Evolutionary conservation across 1,284 basidiomycete genomes (phyloP), one percentile per base, ranked within the genome.

Genomic region (Grifola frondosa): DNA sequence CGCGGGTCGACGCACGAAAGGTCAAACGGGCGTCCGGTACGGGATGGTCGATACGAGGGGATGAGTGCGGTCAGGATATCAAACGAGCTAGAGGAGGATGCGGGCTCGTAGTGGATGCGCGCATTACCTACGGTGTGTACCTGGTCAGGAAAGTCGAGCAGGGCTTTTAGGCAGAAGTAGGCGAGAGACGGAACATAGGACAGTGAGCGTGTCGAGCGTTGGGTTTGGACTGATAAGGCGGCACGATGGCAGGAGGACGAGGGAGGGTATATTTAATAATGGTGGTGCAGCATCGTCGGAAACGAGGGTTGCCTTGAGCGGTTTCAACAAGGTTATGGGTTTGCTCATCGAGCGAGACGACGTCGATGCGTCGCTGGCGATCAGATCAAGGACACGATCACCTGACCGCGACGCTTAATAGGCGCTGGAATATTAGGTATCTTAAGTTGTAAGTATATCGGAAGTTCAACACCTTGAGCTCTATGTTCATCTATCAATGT

Each of bases 1-100:
- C 72, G 67, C 1, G 84, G 82, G 52, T 84, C 77, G 4, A 74
- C 57, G 1, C 39, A 15, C 29, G 62, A 52, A 42, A 62, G 38
- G 44, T 63, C 54, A 43, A 69, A 44, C 10, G 60, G 31, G 60
- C 40, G 26, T 12, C 51, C 46, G 22, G 47, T 16, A 19, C 44
- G 31, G 34, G 43, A 36, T 2, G 51, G 44, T 26, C 63, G 44
- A 42, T 61, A 59, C 42, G 56, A 55, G 37, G 67, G 61, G 32
- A 74, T 57, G 44, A 74, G 59, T 5, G 67, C 58, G 11, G 59
- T 64, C 3, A 75, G 53, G 29, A 73, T 46, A 50, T 71, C 65
- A 29, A 60, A 59, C 30, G 59, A 49, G 13, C 50, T 46, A 3
- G 40, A 23, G 40, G 56, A 40, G 30, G 46, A 22, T 8, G 62